Conservation (phyloP, 1,284 basidiomycete genomes). For the Sporisorium reilianum region DNA sequence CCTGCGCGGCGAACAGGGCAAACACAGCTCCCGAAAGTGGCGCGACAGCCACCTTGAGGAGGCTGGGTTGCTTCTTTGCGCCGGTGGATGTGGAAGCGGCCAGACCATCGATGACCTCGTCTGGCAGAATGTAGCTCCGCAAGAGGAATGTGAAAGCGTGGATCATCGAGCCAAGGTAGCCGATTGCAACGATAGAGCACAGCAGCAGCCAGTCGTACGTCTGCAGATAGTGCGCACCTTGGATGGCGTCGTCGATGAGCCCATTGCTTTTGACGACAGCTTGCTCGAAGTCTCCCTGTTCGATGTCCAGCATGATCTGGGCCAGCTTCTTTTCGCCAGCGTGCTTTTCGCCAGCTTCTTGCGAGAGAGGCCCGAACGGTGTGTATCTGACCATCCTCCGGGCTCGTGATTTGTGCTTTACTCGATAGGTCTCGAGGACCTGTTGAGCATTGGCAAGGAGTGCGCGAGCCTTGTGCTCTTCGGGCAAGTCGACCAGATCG, state of each 20-base stretch:
- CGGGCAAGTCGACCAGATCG: conserved; percentile 60
- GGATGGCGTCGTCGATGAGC: conserved; percentile 75
- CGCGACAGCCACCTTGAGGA: conserved; percentile 29
- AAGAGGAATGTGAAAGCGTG: conserved; percentile 65
- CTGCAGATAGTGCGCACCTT: conserved; percentile 83
- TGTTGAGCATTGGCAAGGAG: conserved; percentile 81
- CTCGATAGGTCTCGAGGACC: conserved; percentile 81
- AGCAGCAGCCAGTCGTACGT: conserved; percentile 85
- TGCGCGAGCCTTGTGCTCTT: conserved; percentile 74
- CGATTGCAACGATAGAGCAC: conserved; percentile 77
- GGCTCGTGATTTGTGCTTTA: conserved; percentile 74
- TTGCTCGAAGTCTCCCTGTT: conserved; percentile 71
- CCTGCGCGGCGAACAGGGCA: conserved; percentile 76
- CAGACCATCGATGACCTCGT: conserved; percentile 5
- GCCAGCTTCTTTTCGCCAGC: conserved; percentile 68
- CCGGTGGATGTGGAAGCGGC: background rate
- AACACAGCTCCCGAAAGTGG: conserved; percentile 35
- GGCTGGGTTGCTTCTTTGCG: background rate
- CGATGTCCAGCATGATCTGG: conserved; percentile 69
- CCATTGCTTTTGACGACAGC: conserved; percentile 74
- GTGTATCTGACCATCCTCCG: conserved; percentile 51
- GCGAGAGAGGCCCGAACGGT: conserved; percentile 39
- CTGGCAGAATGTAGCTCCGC: conserved; percentile 45
- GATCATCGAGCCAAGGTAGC: conserved; percentile 81
- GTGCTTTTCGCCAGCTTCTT: conserved; percentile 48